Evolutionary conservation across 495 filamentous ascomycete genomes (phyloP).

Genomic region (Talaromyces adpressus): DNA sequence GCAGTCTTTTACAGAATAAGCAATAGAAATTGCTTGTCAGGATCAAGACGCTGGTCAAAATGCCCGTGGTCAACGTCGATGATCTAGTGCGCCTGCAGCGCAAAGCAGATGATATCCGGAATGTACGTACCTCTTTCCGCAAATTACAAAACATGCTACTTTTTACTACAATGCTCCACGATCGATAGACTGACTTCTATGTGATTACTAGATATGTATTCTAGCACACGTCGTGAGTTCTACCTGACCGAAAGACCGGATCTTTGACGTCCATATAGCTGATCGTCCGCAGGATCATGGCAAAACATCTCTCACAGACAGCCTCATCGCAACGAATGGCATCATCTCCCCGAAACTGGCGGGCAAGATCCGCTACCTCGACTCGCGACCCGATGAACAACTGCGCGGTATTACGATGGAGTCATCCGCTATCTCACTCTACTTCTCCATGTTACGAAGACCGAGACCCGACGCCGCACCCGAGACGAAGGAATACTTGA

Average conservation of each 20-base stretch:
- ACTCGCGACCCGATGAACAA: constrained; percentile 95
- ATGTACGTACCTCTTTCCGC: constrained; percentile 54
- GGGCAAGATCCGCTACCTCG: constrained; percentile 95
- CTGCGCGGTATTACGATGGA: constrained; percentile 98
- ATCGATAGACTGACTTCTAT: constrained; percentile 5
- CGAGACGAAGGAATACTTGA: constrained; percentile 77
- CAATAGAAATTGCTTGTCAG: background rate
- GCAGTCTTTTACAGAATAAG: background rate
- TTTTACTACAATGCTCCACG: background rate
- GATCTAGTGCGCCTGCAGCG: constrained; percentile 80
- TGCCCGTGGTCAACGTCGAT: constrained; percentile 84
- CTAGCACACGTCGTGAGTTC: constrained; percentile 84
- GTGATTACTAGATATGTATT: constrained; percentile 74
- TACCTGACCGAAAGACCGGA: background rate
- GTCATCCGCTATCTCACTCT: constrained; percentile 94
- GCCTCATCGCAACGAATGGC: constrained; percentile 96
- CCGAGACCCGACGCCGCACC: constrained; percentile 60
- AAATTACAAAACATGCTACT: constrained; percentile 11
- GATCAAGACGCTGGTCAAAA: constrained; percentile 31
- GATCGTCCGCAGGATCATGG: constrained; percentile 66
- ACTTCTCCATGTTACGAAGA: constrained; percentile 82
- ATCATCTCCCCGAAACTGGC: constrained; percentile 97
- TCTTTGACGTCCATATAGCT: constrained; percentile 8
- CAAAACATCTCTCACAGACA: constrained; percentile 96
- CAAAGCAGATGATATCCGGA: constrained; percentile 78